These are phyloP conservation scores for Rhizopogon vesiculosus DNA, from an alignment of 768 basidiomycete species.

Conservation along the genomic window DNA sequence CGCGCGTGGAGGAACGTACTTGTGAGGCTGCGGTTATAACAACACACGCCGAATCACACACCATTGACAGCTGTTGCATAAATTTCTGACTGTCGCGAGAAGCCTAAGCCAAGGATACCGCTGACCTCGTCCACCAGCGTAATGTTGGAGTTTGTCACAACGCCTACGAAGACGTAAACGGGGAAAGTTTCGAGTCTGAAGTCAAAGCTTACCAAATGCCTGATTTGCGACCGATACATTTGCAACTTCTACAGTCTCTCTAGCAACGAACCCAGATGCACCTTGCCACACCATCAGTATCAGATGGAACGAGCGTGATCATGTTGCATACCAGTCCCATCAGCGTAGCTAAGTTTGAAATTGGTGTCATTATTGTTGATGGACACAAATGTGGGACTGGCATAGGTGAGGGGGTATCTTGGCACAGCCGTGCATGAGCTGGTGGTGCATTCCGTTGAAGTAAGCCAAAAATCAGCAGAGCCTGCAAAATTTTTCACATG, in stretches of 20 bases:
- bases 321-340: conserved; percentile 55
- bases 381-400: conserved; percentile 58
- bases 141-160: conserved; percentile 60
- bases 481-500: background rate
- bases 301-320: background rate
- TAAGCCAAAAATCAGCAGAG: conserved; percentile 59
- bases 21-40: background rate
- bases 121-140: conserved; percentile 59
- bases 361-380: conserved; percentile 57
- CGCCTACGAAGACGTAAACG: conserved; percentile 32
- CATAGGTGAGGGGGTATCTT: conserved; percentile 64
- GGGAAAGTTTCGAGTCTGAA: background rate
- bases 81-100: conserved; percentile 67
- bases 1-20: background rate
- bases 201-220: conserved; percentile 53
- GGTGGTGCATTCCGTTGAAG: conserved; percentile 58
- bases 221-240: conserved; percentile 59
- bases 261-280: conserved; percentile 66
- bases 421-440: conserved; percentile 54
- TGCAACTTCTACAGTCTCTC: conserved; percentile 56
- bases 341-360: conserved; percentile 61
- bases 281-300: conserved; percentile 30
- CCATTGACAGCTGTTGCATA: conserved; percentile 41
- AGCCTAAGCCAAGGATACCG: conserved; percentile 73
- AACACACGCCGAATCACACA: conserved; percentile 24